These are phyloP conservation scores for Rhodotorula sp. DNA, from an alignment of 1,284 basidiomycete genomes.

Conservation along the genomic window DNA sequence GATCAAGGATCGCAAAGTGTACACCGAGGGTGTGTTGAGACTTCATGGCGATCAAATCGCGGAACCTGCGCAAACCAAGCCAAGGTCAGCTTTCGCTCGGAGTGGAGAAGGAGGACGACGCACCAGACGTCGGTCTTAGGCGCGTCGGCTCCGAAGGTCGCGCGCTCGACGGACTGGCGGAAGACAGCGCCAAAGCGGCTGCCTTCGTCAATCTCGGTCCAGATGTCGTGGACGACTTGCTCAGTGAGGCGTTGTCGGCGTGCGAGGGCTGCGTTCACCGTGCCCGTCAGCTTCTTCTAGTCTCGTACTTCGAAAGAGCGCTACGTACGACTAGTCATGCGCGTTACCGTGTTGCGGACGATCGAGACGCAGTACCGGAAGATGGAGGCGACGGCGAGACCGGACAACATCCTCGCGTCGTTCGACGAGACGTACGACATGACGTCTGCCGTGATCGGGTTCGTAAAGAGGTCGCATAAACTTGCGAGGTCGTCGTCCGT, in stretches of 20 bases:
- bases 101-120: background rate
- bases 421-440: constrained; percentile 24
- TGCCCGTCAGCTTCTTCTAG: too few relatives aligned
- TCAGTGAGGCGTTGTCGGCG: constrained; percentile 14
- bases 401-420: constrained; percentile 26
- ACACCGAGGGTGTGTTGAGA: constrained; percentile 28
- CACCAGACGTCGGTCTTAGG: constrained; percentile 31
- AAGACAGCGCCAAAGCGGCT: constrained; percentile 20
- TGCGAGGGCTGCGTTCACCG: constrained; percentile 25
- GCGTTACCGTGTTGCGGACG: constrained; percentile 12
- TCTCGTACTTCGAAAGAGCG: too few relatives aligned
- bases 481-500: constrained; percentile 30
- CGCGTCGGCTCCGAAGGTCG: constrained; percentile 3
- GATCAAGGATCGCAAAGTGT: constrained; percentile 7
- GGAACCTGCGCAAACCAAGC: constrained; percentile 28
- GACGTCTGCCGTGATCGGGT: constrained; percentile 19
- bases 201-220: constrained; percentile 28
- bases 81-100: too few relatives aligned
- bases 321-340: constrained; percentile 23
- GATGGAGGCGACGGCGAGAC: constrained; percentile 33
- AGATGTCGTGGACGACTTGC: constrained; percentile 11
- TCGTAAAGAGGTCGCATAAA: constrained; percentile 31
- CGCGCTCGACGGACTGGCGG: constrained; percentile 9
- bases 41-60: constrained; percentile 31
- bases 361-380: constrained; percentile 29